Evolutionary conservation across 1,284 basidiomycete species (phyloP), one percentile per base, ranked within the genome.

Genomic region (Ustilago trichophora): DNA sequence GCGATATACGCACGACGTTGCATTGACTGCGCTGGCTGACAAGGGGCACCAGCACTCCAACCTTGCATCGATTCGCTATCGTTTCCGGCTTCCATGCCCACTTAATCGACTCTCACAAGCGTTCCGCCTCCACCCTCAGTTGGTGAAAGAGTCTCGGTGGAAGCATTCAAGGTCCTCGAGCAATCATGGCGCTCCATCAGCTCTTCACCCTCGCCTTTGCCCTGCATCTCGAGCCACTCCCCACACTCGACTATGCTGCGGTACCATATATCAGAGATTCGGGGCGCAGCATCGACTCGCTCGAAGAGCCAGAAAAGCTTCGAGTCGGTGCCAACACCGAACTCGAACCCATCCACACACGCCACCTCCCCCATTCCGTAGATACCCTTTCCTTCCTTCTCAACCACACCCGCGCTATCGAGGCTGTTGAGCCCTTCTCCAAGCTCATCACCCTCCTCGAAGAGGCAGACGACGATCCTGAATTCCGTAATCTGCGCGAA

Each of bases 131-230:
- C n/a, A n/a, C n/a, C n/a, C n/a, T n/a, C n/a, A n/a, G n/a, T n/a
- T n/a, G n/a, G n/a, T n/a, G n/a, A n/a, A n/a, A n/a, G n/a, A n/a
- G n/a, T n/a, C n/a, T n/a, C n/a, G 33, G 16, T 18, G 10, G 21
- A 34, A 13, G 18, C 18, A 31, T n/a, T 22, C 4, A 13, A 45
- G 32, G 24, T 11, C 38, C 12, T 24, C 25, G 16, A 15, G 29
- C 15, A 27, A 26, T 12, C 22, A 70, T 70, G 67, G 53, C 62
- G 11, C 62, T 70, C n/a, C 62, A 70, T 41, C 67, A 70, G 54
- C 57, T 65, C 46, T 76, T 80, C 44, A 80, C 78, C 3, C 44
- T 78, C 31, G 78, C 77, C 1, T 72, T 79, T 37, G 75, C 76
- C 13, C 49, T 68, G 16, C 57, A 75, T 32, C 50, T 80, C 10